Base-by-base conservation (phyloP, 345 rosid species). In the Turritis glabra region DNA sequence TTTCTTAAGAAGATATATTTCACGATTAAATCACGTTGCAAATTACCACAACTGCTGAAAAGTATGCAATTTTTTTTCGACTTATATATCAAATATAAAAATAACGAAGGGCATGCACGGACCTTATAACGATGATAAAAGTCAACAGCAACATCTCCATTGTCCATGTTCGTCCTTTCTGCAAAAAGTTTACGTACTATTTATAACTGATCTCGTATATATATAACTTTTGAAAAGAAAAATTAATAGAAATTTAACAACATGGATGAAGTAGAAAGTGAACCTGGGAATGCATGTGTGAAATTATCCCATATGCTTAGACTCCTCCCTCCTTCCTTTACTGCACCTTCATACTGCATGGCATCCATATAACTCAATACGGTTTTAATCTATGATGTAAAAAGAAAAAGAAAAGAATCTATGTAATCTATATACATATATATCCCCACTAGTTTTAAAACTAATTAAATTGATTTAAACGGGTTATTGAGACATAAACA, bases 291-390 rank as follows among this genome's bases (percentile, higher is more conserved):
- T 68, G 62, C 52, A 53, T 74, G 69, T 19, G 69, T 66, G 56
- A 58, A 73, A 17, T 55, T 58, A 50, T 82, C 85, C 85, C 85
- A 82, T 18, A 76, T 59, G 56, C 81, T 82, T 13, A 40, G 72
- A 15, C 79, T 76, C 52, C 80, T 82, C 35, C 85, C 83, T 44
- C 79, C 85, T 40, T 74, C 78, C 56, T 29, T 12, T 14, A 56
- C n/a, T 56, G 79, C 85, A 52, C 83, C 85, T 79, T 82, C 85
- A 52, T 69, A 69, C 82, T 79, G 47, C 18, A 43, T 43, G 15
- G 2, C 47, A 15, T 43, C 3, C 7, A 43, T 13, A 43, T 37
- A 43, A 43, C 5, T 14, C 18, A 15, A 43, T 43, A 15, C 8
- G 47, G 5, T 5, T 43, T 43, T 38, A 12, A 38, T n/a, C n/a